Evolutionary conservation across 2,329 filamentous ascomycete genomes (phyloP), one percentile per base, ranked within the genome.

Genomic region (Coleophoma eucalyptorum): DNA sequence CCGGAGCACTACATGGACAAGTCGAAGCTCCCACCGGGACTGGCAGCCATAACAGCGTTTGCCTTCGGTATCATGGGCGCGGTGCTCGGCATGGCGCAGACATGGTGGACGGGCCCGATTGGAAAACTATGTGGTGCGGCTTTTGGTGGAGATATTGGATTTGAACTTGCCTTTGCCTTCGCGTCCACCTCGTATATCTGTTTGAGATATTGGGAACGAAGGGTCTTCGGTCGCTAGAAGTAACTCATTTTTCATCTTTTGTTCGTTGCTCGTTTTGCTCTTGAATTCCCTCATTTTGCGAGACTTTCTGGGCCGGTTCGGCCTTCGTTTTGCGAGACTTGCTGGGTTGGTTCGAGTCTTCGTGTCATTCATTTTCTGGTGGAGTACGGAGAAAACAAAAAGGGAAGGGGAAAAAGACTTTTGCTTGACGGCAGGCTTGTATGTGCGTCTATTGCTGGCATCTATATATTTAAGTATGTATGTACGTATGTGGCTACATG

Each of bases 21-120:
- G 0, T 62, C 68, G 0, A 77, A 76, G 46, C 75, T 90, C 0
- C 86, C 87, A 0, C 74, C 79, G 0, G 81, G 85, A 10, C 73
- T 86, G 45, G 84, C 86, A 0, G 85, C 86, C 4, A 58, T 83
- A 11, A 57, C 74, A 2, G 83, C 86, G 0, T 89, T 89, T 66
- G 72, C 72, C 60, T 78, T 79, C 49, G 87, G 87, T 46, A 69
- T 86, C 37, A 73, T 76, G 13, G 87, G 87, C 13, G 84, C 87
- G 60, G 75, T 87, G 2, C 71, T 80, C 7, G 86, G 87, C 5
- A 90, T 90, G 84, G 78, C 78, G 16, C 86, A 90, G 67, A 67
- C 73, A 0, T 90, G 86, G 84, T 87, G 73, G 57, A 78, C 80
- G 1, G 87, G 87, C 0, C 86, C 85, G 0, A 81, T 90, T 54